These are phyloP conservation scores for Rutstroemia sp. DNA, from an alignment of 2,329 filamentous ascomycete species.

Conservation along the genomic window DNA sequence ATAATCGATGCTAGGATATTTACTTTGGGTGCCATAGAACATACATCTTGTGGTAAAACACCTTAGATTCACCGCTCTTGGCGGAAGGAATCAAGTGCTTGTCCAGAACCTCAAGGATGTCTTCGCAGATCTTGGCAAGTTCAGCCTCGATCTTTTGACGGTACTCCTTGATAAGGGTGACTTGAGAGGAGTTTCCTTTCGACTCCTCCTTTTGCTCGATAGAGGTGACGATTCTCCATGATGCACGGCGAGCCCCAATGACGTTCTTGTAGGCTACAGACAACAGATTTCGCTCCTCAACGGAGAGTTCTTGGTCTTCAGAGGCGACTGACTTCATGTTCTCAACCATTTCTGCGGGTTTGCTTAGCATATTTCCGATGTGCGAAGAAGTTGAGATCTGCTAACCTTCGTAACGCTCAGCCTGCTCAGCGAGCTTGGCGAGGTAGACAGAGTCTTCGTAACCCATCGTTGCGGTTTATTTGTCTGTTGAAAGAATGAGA, in stretches of 20 bases:
- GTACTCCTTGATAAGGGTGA: constrained; percentile 90
- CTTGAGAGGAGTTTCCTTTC: constrained; percentile 95
- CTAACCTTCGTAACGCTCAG: constrained; percentile 99
- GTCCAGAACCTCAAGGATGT: constrained; percentile 92
- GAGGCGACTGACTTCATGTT: constrained; percentile 99
- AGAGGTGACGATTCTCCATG: constrained; percentile 98
- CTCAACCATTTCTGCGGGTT: constrained; percentile 81
- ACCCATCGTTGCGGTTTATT: constrained; percentile 69
- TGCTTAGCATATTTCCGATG: constrained; percentile 14
- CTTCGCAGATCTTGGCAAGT: constrained; percentile 96
- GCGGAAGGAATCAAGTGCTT: constrained; percentile 91
- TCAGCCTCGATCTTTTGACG: constrained; percentile 97
- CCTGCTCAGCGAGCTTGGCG: constrained; percentile 99
- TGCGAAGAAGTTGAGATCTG: constrained; percentile 22
- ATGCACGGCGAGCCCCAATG: constrained; percentile 93
- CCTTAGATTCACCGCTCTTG: constrained; percentile 95
- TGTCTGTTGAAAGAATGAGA: constrained; percentile 15
- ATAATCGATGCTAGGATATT: constrained; percentile 5
- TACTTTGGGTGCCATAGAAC: constrained; percentile 45
- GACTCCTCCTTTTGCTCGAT: constrained; percentile 99
- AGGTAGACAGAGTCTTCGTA: constrained; percentile 99
- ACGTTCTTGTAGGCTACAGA: constrained; percentile 99
- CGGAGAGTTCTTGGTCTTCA: constrained; percentile 74
- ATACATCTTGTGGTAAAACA: constrained; percentile 99
- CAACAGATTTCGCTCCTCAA: constrained; percentile 97